Conservation (phyloP, 768 basidiomycete species). For the Boletus rubroflammeus region DNA sequence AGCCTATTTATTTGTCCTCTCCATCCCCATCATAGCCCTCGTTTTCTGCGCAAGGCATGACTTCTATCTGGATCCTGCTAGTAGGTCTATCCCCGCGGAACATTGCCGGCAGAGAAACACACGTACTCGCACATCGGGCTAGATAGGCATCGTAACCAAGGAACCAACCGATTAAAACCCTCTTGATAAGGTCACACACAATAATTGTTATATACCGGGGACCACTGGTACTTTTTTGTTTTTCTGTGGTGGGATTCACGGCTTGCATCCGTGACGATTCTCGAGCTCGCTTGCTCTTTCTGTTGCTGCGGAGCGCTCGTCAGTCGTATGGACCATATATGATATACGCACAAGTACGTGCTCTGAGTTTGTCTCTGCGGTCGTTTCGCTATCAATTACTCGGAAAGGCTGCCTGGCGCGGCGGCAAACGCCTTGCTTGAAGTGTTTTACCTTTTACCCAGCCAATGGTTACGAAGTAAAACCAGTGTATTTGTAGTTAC, state of each 20-base stretch:
- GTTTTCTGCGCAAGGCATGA: background rate
- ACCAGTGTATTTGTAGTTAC: too few species aligned
- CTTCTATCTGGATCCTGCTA: too few species aligned
- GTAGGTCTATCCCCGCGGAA: too few species aligned
- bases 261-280: background rate
- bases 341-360: too few species aligned
- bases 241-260: background rate
- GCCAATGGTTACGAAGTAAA: too few species aligned
- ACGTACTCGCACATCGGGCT: conserved; percentile 1
- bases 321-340: background rate
- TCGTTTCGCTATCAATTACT: background rate
- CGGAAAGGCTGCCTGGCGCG: too few species aligned
- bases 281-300: background rate
- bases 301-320: background rate
- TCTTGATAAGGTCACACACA: too few species aligned
- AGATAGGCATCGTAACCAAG: background rate
- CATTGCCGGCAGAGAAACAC: too few species aligned
- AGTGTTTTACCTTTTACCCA: too few species aligned
- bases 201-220: conserved; percentile 7
- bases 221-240: background rate
- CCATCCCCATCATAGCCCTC: background rate
- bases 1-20: conserved; percentile 9
- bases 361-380: background rate
- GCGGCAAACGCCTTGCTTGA: too few species aligned
- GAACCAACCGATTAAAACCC: background rate